phyloP scores from a whole-genome alignment of 345 rosid species.

The Mallotus nudiflorus region DNA sequence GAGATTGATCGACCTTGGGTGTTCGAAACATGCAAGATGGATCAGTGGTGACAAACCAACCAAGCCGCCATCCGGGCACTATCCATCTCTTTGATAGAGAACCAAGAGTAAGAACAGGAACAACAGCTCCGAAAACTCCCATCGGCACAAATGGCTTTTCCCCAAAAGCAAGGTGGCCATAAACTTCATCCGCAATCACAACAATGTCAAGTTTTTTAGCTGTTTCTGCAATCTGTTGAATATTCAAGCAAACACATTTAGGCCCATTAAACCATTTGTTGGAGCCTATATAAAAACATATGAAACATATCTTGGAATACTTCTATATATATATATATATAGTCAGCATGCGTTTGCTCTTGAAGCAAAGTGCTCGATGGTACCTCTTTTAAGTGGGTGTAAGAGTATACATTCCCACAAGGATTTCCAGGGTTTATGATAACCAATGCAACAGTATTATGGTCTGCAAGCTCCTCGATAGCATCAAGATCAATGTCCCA shows the following conservation, averaged over 20 bases:
- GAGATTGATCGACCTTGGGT: constrained; percentile 76
- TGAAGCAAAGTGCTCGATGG: constrained; percentile 10
- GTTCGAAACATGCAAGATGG: constrained; percentile 69
- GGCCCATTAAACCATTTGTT: too few relatives aligned
- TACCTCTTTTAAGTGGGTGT: constrained; percentile 81
- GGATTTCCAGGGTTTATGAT: constrained; percentile 96
- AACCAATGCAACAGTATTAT: constrained; percentile 72
- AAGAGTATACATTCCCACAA: constrained; percentile 83
- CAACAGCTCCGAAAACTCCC: constrained; percentile 81
- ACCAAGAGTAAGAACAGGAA: constrained; percentile 87
- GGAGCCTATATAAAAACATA: too few relatives aligned
- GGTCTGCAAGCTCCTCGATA: constrained; percentile 68
- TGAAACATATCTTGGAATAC: too few relatives aligned
- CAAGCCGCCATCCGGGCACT: constrained; percentile 97
- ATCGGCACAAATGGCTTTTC: constrained; percentile 79
- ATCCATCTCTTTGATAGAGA: constrained; percentile 98
- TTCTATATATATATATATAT: too few relatives aligned
- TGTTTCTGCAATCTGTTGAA: constrained; percentile 70
- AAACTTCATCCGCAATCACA: constrained; percentile 96
- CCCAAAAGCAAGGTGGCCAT: constrained; percentile 87
- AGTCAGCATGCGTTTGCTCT: neutral
- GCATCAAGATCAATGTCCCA: constrained; percentile 85
- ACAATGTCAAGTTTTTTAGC: constrained; percentile 65
- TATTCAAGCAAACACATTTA: constrained; percentile 15
- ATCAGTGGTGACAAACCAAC: constrained; percentile 85